phyloP scores from a whole-genome alignment of 2,329 filamentous ascomycete genomes.

The Exophiala viscosa region DNA sequence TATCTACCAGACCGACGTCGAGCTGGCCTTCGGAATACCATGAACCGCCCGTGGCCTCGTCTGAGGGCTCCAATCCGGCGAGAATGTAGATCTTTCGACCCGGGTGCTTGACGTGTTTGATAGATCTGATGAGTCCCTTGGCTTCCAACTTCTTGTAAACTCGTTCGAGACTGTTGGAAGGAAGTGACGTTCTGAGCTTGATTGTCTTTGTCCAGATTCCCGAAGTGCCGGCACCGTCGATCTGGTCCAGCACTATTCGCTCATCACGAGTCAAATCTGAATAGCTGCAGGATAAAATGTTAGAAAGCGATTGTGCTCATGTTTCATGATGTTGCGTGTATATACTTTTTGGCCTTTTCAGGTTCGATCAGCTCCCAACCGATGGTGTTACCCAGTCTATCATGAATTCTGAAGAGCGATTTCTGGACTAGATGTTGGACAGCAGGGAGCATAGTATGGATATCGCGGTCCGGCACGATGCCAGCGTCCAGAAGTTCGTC shows the following conservation, averaged over 20 bases:
- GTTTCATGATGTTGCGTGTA: slow-evolving; percentile 3
- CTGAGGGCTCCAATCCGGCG: slow-evolving; percentile 74
- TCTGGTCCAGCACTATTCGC: slow-evolving; percentile 74
- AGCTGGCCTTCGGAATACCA: slow-evolving; percentile 93
- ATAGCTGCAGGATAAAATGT: slow-evolving; percentile 28
- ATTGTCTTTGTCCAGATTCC: slow-evolving; percentile 91
- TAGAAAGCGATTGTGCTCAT: slow-evolving; percentile 8
- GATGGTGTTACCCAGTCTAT: slow-evolving; percentile 38
- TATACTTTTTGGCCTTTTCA: slow-evolving; percentile 49
- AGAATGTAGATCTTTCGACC: slow-evolving; percentile 97
- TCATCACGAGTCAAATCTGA: slow-evolving; percentile 61
- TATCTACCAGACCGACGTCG: slow-evolving; percentile 81
- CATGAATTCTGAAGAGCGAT: slow-evolving; percentile 45
- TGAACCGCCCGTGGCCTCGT: slow-evolving; percentile 86
- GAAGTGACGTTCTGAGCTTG: slow-evolving; percentile 73
- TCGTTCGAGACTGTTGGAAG: slow-evolving; percentile 76
- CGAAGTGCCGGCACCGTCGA: slow-evolving; percentile 78
- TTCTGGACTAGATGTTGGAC: slow-evolving; percentile 45
- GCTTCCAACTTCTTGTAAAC: slow-evolving; percentile 78
- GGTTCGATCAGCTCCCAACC: slow-evolving; percentile 48
- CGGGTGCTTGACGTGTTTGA: slow-evolving; percentile 88
- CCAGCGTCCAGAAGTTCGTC: slow-evolving; percentile 43
- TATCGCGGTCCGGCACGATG: slow-evolving; percentile 43
- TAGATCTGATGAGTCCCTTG: slow-evolving; percentile 77
- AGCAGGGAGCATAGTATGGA: slow-evolving; percentile 42